Base-by-base conservation (phyloP, 2,329 filamentous ascomycete species). In the Ophiostoma sp. region DNA sequence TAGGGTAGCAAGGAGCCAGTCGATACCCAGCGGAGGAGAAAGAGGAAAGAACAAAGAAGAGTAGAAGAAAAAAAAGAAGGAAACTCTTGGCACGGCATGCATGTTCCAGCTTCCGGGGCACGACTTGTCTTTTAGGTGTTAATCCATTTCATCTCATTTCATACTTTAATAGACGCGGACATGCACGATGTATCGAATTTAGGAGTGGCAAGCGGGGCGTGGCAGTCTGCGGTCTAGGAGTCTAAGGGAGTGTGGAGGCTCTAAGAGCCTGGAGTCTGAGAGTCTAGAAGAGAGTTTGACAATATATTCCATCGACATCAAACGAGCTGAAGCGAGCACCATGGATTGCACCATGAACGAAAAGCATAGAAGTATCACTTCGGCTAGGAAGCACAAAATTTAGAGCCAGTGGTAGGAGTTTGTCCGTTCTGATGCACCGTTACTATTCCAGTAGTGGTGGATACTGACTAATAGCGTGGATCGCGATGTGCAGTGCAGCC, bases 91-190 rank as follows among this genome's bases (percentile, higher is more conserved):
- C 49, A 27, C 49, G 49, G 49, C n/a, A 27, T 55, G 49, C 49
- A 14, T 55, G 49, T 55, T 55, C 49, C 49, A 55, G 49, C n/a
- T 55, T 55, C 49, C 49, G 49, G 27, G 44, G 64, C 64, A 41
- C 16, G 7, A 40, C 36, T 52, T 27, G 55, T 12, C 9, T 47
- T 27, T 27, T 27, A 27, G 49, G n/a, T 27, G 7, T 55, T 27
- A 55, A 36, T 55, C n/a, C 49, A 55, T 55, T 55, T 55, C 47
- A 47, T 47, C 16, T 47, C 47, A 55, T 55, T 55, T 55, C 49
- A 55, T 55, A 55, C 4, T 55, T 27, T 55, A 55, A 27, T 55
- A 55, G 49, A 55, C 49, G 49, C 49, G 49, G 49, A 55, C 49
- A 55, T 55, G 49, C 49, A 55, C 49, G 49, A 55, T 55, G 49